Conservation (phyloP, 495 filamentous ascomycete genomes). For the Paragyromitra xinjiangensis region DNA sequence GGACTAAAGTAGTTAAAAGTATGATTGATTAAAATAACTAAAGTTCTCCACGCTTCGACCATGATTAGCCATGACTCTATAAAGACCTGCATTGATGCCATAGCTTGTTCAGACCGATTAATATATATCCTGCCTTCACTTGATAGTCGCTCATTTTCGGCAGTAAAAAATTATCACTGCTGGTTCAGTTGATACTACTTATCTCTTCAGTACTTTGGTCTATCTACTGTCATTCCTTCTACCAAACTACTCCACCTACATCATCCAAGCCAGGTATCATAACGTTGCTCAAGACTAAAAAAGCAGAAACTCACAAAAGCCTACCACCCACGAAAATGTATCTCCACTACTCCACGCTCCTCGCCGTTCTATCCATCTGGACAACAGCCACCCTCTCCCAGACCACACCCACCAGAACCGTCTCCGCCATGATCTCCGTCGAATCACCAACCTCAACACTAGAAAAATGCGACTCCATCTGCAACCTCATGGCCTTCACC, state of each 20-base stretch:
- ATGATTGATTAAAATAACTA: background rate
- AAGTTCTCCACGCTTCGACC: background rate
- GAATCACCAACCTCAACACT: slow-evolving; percentile 7
- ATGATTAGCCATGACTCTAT: background rate
- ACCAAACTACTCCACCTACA: background rate
- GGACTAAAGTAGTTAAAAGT: background rate
- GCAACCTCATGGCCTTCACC: slow-evolving; percentile 28
- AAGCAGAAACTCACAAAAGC: background rate
- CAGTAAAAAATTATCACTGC: slow-evolving; percentile 20
- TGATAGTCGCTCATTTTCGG: background rate
- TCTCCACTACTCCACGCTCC: background rate
- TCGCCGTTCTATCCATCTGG: background rate
- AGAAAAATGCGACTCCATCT: slow-evolving; percentile 23
- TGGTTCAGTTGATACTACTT: slow-evolving; percentile 28
- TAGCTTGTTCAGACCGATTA: background rate
- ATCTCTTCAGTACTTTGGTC: background rate
- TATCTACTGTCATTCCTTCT: background rate
- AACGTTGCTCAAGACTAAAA: background rate
- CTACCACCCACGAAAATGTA: background rate
- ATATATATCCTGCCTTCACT: background rate
- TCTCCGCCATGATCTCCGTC: slow-evolving; percentile 23
- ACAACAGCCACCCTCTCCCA: background rate
- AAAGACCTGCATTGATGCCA: background rate
- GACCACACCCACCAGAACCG: background rate
- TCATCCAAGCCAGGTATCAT: background rate